These are phyloP conservation scores for Hypoxylon trugodes DNA, from an alignment of 495 filamentous ascomycete genomes.

Conservation along the genomic window DNA sequence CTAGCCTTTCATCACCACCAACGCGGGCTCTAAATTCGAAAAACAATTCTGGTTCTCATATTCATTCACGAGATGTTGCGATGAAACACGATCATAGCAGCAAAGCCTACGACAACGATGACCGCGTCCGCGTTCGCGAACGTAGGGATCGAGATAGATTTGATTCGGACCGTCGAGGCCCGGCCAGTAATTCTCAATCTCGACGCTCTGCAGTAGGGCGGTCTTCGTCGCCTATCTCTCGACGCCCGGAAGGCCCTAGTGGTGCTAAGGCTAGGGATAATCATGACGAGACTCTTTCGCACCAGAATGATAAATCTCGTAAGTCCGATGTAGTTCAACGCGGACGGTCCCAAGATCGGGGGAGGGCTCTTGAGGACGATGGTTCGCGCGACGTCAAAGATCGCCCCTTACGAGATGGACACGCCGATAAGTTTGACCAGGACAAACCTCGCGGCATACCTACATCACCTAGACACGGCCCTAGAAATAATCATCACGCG, in stretches of 20 bases:
- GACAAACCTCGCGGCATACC: conserved; percentile 35
- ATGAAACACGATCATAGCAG: conserved; percentile 43
- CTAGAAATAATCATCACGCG: conserved; percentile 28
- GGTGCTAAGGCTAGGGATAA: conserved; percentile 25
- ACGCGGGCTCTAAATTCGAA: conserved; percentile 22
- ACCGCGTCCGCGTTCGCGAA: conserved; percentile 39
- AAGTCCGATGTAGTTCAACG: conserved; percentile 37
- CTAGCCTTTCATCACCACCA: conserved; percentile 33
- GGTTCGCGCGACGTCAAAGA: conserved; percentile 33
- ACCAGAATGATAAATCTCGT: conserved; percentile 29
- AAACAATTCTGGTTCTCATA: conserved; percentile 32
- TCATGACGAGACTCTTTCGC: conserved; percentile 27
- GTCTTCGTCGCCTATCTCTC: conserved; percentile 39
- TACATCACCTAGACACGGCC: conserved; percentile 39
- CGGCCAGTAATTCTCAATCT: conserved; percentile 31
- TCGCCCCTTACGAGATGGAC: conserved; percentile 30
- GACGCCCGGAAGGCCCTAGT: conserved; percentile 25
- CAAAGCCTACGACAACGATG: conserved; percentile 36
- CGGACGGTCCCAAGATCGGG: conserved; percentile 37
- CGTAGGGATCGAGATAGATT: conserved; percentile 43
- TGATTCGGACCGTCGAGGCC: conserved; percentile 34
- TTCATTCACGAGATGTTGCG: conserved; percentile 36
- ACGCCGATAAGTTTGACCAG: conserved; percentile 15
- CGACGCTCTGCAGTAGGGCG: conserved; percentile 30
- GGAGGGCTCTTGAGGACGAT: conserved; percentile 18